These are phyloP conservation scores for Eragrostis tef DNA, from an alignment of 202 grass and related monocot genomes.

Conservation along the genomic window DNA sequence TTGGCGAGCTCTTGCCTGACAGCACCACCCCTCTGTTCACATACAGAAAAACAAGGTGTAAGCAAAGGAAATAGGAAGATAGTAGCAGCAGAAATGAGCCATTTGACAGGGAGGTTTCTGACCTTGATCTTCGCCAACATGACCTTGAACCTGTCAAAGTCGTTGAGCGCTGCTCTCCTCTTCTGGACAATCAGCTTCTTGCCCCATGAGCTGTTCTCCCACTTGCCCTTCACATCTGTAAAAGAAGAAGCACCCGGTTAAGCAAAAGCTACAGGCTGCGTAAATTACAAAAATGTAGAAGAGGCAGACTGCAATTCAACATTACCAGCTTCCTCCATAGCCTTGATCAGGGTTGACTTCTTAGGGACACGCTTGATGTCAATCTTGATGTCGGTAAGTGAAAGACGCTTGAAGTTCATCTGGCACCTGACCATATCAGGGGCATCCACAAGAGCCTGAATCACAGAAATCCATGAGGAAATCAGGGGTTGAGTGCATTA, in stretches of 20 bases:
- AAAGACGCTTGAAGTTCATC: slow-evolving; percentile 90
- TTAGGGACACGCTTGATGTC: slow-evolving; percentile 80
- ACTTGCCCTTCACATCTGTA: slow-evolving; percentile 85
- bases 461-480: not conserved
- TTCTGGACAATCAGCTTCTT: slow-evolving; percentile 90
- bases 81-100: not conserved
- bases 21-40: slow-evolving; percentile 66
- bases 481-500: not conserved
- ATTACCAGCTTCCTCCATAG: slow-evolving; percentile 85
- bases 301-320: not conserved
- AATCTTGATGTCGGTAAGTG: slow-evolving; percentile 84
- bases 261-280: not conserved
- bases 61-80: not conserved
- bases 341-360: slow-evolving; percentile 76
- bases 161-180: slow-evolving; percentile 82
- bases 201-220: slow-evolving; percentile 93
- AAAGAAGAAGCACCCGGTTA: not conserved
- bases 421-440: slow-evolving; percentile 82
- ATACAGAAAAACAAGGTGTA: not conserved
- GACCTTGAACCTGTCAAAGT: slow-evolving; percentile 87
- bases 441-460: slow-evolving; percentile 81
- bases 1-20: slow-evolving; percentile 77
- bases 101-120: not conserved
- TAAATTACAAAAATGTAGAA: not conserved
- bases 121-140: slow-evolving; percentile 90